Conservation (phyloP, 345 rosid genomes). For the Geranium brycei region DNA sequence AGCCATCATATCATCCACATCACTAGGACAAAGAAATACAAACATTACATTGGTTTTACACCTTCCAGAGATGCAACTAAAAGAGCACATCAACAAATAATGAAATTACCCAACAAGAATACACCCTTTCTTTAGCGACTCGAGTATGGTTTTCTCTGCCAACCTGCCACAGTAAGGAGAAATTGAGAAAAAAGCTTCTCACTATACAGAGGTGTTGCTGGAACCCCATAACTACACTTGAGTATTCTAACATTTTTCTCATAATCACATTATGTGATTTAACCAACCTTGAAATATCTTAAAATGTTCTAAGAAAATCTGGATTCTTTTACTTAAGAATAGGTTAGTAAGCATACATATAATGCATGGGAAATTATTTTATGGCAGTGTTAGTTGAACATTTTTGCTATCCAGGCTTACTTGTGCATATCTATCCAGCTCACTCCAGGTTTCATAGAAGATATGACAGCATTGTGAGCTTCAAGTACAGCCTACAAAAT, state of each 20-base stretch:
- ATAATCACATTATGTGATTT: neutral
- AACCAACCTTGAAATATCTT: neutral
- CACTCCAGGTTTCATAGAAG: constrained; percentile 73
- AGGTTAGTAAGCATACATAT: too few relatives aligned
- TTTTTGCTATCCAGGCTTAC: constrained; percentile 30
- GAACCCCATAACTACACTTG: neutral
- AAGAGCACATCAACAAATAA: neutral
- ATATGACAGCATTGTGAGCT: constrained; percentile 76
- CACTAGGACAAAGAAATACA: constrained; percentile 24
- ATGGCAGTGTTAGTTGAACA: neutral
- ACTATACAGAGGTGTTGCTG: neutral
- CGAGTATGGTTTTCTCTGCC: constrained; percentile 66
- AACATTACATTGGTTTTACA: constrained; percentile 6
- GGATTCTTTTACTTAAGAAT: too few relatives aligned
- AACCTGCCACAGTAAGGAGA: constrained; percentile 30
- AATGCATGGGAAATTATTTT: too few relatives aligned
- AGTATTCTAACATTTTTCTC: neutral
- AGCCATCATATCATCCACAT: constrained; percentile 69
- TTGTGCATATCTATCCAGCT: constrained; percentile 91
- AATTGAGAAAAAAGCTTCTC: neutral
- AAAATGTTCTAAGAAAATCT: neutral
- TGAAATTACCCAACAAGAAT: constrained; percentile 54
- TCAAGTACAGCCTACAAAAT: constrained; percentile 61
- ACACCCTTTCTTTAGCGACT: constrained; percentile 53
- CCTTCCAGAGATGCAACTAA: constrained; percentile 8